Evolutionary conservation across 2,329 filamentous ascomycete genomes (phyloP), one percentile per base, ranked within the genome.

Genomic region (Coniochaeta sp.): DNA sequence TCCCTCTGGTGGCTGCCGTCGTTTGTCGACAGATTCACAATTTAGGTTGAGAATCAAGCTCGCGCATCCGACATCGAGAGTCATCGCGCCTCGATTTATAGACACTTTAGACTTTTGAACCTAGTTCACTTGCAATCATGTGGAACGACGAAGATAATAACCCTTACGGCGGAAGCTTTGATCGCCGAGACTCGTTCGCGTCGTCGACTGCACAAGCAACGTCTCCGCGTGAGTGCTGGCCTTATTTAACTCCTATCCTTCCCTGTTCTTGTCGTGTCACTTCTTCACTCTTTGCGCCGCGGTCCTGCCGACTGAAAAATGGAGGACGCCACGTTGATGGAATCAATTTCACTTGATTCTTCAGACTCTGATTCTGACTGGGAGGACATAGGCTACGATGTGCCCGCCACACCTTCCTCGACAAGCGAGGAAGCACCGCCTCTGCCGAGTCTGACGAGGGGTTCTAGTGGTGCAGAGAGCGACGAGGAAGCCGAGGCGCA

Each of bases 101-200:
- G 24, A 28, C 47, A 30, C 24, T 26, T 26, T 26, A 52, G 47
- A 22, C 10, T 17, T 52, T 9, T 52, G 12, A 14, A 17, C 26
- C 30, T 2, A 16, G 1, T 38, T 19, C 10, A 38, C 3, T 38
- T 6, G 54, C 30, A 34, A 82, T 68, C 67, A 98, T 98, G 93
- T 98, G 93, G 93, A 96, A 97, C 82, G 93, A 98, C 80, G 93
- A 98, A 78, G 91, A 98, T 72, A 98, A 98, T 77, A 98, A 98
- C 74, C 93, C 93, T 5, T 97, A 98, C 71, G 93, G 92, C 65
- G 85, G 81, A 69, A 93, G 91, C 74, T 97, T 96, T 78, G 90
- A 95, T 74, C 89, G 90, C 68, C 87, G 90, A 69, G 90, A 96
- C 74, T 90, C 90, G 63, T 86, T 89, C 72, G 82, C 86, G 54